These are phyloP conservation scores for Xanthoconium stramineum DNA, from an alignment of 768 basidiomycete genomes.

Conservation along the genomic window DNA sequence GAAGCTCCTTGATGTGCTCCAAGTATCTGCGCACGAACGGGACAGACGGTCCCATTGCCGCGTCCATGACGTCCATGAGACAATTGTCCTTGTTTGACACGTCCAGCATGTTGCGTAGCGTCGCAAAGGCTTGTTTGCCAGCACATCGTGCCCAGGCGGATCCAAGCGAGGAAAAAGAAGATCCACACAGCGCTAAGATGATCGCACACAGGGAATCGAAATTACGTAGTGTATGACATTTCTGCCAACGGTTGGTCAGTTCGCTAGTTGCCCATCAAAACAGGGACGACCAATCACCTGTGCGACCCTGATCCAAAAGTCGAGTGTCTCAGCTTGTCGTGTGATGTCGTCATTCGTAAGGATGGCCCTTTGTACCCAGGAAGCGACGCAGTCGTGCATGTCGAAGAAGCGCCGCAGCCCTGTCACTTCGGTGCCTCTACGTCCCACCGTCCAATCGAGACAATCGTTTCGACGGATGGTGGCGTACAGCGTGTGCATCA, in stretches of 20 bases:
- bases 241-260: constrained; percentile 37
- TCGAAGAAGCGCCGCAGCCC: constrained; percentile 54
- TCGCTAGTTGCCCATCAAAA: neutral
- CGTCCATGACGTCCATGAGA: constrained; percentile 44
- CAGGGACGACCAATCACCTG: constrained; percentile 49
- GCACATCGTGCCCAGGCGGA: constrained; percentile 66
- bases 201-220: constrained; percentile 68
- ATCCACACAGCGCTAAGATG: constrained; percentile 58
- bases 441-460: constrained; percentile 52
- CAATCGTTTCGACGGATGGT: constrained; percentile 75
- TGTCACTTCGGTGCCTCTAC: constrained; percentile 36
- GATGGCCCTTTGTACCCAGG: constrained; percentile 67
- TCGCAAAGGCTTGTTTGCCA: constrained; percentile 48
- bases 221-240: constrained; percentile 62
- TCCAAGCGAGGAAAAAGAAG: constrained; percentile 52
- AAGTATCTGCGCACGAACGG: constrained; percentile 66
- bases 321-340: constrained; percentile 56
- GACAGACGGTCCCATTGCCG: constrained; percentile 57
- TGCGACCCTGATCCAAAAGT: constrained; percentile 76
- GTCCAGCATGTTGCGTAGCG: constrained; percentile 53
- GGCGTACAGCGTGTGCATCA: constrained; percentile 66
- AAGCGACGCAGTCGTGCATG: constrained; percentile 57
- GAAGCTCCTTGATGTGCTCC: constrained; percentile 54
- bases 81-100: constrained; percentile 37
- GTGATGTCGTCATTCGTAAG: constrained; percentile 48